Base-by-base conservation (phyloP, 768 basidiomycete genomes). In the Boletus edulis region DNA sequence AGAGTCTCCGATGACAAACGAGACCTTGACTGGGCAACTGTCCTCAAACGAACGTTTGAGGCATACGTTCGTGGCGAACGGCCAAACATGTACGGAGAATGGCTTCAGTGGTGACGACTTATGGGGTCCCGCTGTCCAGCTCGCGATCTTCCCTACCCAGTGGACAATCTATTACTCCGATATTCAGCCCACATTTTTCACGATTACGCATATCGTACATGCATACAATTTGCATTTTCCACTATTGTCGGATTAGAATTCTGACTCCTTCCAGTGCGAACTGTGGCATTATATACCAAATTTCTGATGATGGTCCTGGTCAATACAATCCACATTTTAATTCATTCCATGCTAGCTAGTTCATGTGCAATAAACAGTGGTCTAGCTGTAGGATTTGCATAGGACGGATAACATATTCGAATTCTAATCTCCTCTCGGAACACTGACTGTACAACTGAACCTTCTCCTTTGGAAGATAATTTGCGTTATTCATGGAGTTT, bases 41-140 rank as follows among this genome's bases (percentile, higher is more conserved):
- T 98, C 20, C 72, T 98, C 62, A 99, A 98, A 75, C 81, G 97
- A 67, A 94, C 92, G 41, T 98, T 97, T 67, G 97, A 99, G 74
- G 81, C 86, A 20, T 98, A 91, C 71, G 68, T 99, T 57, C 84
- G 96, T 41, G 91, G 89, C 15, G 96, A 99, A 73, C 75, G 80
- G 58, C 94, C 96, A 11, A 98, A 95, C 70, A 90, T 95, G 90
- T 97, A 98, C 65, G 95, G 94, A 32, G 94, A 98, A 68, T 82
- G 80, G 81, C 65, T 85, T 49, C 70, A 75, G 57, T 85, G 82
- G 83, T 74, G 54, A 71, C 66, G 43, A 55, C 41, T 22, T 46
- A 12, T 41, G 17, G 38, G 54, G 46, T 39, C 39, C 42, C 37
- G 50, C 52, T 24, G 35, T 51, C 51, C 44, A 35, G 52, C 41